Base-by-base conservation (phyloP, 495 filamentous ascomycete species). In the Talaromyces trachyspermus region DNA sequence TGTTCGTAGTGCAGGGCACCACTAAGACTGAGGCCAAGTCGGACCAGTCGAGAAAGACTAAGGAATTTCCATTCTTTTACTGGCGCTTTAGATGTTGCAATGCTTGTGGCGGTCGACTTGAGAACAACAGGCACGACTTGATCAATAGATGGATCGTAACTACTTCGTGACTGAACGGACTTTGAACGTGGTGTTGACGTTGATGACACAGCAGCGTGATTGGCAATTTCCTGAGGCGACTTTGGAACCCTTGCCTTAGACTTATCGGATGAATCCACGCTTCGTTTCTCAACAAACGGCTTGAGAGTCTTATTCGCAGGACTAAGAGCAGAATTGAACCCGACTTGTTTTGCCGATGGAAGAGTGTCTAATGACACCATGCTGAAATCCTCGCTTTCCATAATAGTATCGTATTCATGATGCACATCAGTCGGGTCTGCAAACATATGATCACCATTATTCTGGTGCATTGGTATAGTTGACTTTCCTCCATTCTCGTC, bases 311-410 rank as follows among this genome's bases (percentile, higher is more conserved):
- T 49, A 19, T 66, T 60, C 19, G 36, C 43, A 2, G 54, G 36
- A 30, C 61, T 56, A 4, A 55, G 35, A 25, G 57, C 53, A 10
- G 55, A 57, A 4, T 51, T 60, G 8, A 72, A 33, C 0, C 58
- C 63, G 46, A 62, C 60, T 36, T 68, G 65, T 46, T 65, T 65
- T 14, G 62, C 64, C 4, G 73, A 77, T 22, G 71, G 66, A 26
- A 79, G 56, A 8, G 76, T 74, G 23, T 77, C 70, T 40, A 79
- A 55, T 3, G 74, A 77, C 3, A 80, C 68, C 76, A 80, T 80
- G 26, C 71, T 80, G 45, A 80, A 79, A 1, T 73, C 76, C 55
- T 80, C 76, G 43, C 76, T 78, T 52, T 80, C 76, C 53, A 80
- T 71, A 26, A 79, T 76, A 1, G 76, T 72, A 57, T 78, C 72